Conservation (phyloP, 345 rosid species). For the Brassica rapa region DNA sequence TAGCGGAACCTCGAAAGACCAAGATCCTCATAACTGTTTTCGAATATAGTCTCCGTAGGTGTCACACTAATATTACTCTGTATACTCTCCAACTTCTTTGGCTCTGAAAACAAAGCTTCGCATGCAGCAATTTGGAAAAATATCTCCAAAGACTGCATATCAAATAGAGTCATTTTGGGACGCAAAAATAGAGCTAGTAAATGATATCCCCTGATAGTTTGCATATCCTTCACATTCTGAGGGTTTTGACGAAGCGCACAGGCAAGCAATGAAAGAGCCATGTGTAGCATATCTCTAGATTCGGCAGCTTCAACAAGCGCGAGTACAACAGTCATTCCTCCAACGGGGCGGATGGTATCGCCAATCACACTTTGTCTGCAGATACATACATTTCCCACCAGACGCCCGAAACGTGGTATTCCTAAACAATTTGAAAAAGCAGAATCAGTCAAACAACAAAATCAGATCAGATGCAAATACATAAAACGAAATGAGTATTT, state of each 20-base stretch:
- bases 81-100: slow-evolving; percentile 62
- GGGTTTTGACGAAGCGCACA: slow-evolving; percentile 95
- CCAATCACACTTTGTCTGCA: slow-evolving; percentile 93
- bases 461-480: slow-evolving; percentile 14
- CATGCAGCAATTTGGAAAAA: slow-evolving; percentile 99
- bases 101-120: slow-evolving; percentile 97
- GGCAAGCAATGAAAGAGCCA: slow-evolving; percentile 88
- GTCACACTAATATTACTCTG: slow-evolving; percentile 44
- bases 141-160: slow-evolving; percentile 93
- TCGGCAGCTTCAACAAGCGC: slow-evolving; percentile 95
- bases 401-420: slow-evolving; percentile 96
- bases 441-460: slow-evolving; percentile 18
- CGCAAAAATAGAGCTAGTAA: slow-evolving; percentile 92
- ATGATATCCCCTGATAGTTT: slow-evolving; percentile 95
- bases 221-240: slow-evolving; percentile 95
- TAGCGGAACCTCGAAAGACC: slow-evolving; percentile 76
- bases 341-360: slow-evolving; percentile 83
- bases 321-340: slow-evolving; percentile 86
- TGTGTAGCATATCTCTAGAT: slow-evolving; percentile 95
- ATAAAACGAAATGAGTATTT: background rate
- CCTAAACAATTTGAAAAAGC: slow-evolving; percentile 50
- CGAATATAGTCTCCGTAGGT: slow-evolving; percentile 57
- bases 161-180: slow-evolving; percentile 82
- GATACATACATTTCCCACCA: slow-evolving; percentile 75
- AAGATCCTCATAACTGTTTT: slow-evolving; percentile 79